phyloP scores from a whole-genome alignment of 345 rosid species.

The Carallia brachiata region DNA sequence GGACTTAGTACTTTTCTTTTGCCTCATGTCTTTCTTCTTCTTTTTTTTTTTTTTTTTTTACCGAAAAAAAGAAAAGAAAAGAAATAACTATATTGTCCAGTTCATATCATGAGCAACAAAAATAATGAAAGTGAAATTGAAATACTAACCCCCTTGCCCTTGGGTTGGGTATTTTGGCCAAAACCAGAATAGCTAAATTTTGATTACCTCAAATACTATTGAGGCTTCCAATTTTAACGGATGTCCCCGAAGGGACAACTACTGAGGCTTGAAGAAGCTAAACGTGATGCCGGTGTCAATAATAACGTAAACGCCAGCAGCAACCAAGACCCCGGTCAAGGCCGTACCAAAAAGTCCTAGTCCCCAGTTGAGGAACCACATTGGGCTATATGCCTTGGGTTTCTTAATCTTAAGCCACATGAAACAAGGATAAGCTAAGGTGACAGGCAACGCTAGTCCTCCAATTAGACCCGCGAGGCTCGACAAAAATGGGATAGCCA shows the following conservation, averaged over 20 bases:
- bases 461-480: slow-evolving; percentile 32
- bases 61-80: too few species aligned
- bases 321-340: slow-evolving; percentile 19
- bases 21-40: too few species aligned
- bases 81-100: too few species aligned
- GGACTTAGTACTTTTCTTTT: too few species aligned
- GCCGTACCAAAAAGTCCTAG: slow-evolving; percentile 29
- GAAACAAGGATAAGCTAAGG: slow-evolving; percentile 37
- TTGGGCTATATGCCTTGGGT: slow-evolving; percentile 15
- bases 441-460: slow-evolving; percentile 32
- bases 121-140: too few species aligned
- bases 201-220: background rate
- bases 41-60: too few species aligned
- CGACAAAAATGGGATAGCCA: slow-evolving; percentile 32
- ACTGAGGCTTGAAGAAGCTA: slow-evolving; percentile 33
- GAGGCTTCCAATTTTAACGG: too few species aligned
- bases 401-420: slow-evolving; percentile 41
- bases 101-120: too few species aligned
- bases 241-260: background rate
- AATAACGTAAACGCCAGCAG: slow-evolving; percentile 26
- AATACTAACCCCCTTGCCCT: too few species aligned
- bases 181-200: background rate
- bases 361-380: slow-evolving; percentile 35
- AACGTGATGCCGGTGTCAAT: slow-evolving; percentile 22
- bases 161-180: too few species aligned